Conservation (phyloP, 2,329 filamentous ascomycete genomes). For the Sporothrix globosa region DNA sequence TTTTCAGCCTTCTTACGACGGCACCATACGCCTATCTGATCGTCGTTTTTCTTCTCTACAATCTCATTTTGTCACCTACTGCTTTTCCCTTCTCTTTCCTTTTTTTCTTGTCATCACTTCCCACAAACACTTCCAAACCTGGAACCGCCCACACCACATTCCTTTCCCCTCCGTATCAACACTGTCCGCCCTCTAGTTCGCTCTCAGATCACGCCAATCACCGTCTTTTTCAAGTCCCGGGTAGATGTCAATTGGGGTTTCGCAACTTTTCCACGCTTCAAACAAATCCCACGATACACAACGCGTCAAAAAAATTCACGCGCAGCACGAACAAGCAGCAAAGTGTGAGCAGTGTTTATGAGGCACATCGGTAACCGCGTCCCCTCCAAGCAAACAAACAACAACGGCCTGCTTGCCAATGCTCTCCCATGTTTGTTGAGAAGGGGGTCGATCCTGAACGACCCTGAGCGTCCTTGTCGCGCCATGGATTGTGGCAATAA, state of each 20-base stretch:
- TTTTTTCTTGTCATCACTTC: neutral
- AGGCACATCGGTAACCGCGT: neutral
- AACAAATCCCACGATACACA: neutral
- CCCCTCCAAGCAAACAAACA: conserved; percentile 32
- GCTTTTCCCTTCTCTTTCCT: conserved; percentile 1
- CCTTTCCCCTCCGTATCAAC: neutral
- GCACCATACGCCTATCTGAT: conserved; percentile 11
- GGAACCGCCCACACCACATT: neutral
- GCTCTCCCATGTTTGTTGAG: conserved; percentile 30
- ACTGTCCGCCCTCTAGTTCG: neutral
- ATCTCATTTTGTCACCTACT: neutral
- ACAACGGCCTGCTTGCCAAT: conserved; percentile 19
- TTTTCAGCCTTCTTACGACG: conserved; percentile 25
- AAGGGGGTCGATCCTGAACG: conserved; percentile 25
- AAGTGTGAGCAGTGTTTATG: neutral
- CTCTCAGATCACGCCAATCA: neutral
- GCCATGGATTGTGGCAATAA: conserved; percentile 27
- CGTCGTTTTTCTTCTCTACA: conserved; percentile 22
- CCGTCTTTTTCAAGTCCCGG: neutral
- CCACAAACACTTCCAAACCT: neutral
- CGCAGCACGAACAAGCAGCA: neutral
- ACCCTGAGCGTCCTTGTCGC: conserved; percentile 26
- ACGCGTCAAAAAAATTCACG: neutral
- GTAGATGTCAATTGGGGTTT: conserved; percentile 3
- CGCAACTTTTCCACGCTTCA: neutral